Percentiles rank a stretch among this genome's conserved stretches.
phyloP scores from a whole-genome alignment of 164 flowering plant genomes.

The Tetracentron sinense region DNA sequence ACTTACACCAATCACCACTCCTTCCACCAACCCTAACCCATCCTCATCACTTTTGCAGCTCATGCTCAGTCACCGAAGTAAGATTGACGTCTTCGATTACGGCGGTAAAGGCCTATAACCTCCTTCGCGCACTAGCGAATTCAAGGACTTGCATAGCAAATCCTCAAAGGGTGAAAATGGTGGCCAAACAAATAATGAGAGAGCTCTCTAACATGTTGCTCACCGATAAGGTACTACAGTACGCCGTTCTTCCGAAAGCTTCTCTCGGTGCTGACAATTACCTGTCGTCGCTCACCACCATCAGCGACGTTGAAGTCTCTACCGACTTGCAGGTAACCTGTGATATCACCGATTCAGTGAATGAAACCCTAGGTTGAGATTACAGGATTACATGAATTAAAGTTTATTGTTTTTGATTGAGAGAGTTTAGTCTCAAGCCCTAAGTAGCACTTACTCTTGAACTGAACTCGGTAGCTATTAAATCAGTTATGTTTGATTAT shows the following conservation, averaged over 20 bases:
- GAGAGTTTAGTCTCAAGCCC: too few relatives aligned
- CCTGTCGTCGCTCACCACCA: constrained; percentile 79
- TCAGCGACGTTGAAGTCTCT: constrained; percentile 82
- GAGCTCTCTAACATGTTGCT: constrained; percentile 86
- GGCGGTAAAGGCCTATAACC: neutral
- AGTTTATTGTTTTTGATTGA: too few relatives aligned
- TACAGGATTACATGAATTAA: neutral
- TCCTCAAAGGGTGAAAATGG: constrained; percentile 89
- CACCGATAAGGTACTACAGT: constrained; percentile 74
- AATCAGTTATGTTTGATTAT: too few relatives aligned
- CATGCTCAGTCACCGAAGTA: constrained; percentile 1
- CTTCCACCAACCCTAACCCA: neutral
- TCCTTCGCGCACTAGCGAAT: neutral
- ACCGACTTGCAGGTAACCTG: constrained; percentile 70
- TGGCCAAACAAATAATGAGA: constrained; percentile 82
- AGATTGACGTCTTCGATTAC: neutral
- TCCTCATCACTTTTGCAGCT: neutral
- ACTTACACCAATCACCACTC: neutral
- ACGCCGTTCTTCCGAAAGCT: constrained; percentile 79
- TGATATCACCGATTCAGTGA: neutral
- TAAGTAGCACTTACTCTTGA: too few relatives aligned
- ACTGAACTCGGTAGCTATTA: too few relatives aligned
- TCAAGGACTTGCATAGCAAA: constrained; percentile 71
- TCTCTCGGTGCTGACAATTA: constrained; percentile 87
- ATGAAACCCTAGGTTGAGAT: constrained; percentile 5